These are phyloP conservation scores for Ceratocystis destructans DNA, from an alignment of 2,329 filamentous ascomycete genomes.

Conservation along the genomic window DNA sequence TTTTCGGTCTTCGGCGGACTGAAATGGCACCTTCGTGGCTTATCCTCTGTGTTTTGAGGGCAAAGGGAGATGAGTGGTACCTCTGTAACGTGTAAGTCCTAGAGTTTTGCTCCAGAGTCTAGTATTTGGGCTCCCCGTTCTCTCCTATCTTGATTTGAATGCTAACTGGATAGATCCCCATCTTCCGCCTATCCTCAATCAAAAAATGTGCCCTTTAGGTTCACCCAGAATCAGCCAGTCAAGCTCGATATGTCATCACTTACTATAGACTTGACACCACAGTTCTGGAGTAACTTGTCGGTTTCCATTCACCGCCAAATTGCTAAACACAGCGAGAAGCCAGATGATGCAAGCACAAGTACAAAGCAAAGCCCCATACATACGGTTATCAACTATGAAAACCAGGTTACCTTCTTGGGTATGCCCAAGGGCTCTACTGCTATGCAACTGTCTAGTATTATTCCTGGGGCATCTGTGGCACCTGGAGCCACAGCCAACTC, in stretches of 20 bases:
- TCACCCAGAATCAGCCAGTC: conserved; percentile 8
- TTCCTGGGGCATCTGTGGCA: conserved; percentile 23
- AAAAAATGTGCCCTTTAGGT: conserved; percentile 3
- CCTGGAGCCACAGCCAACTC: neutral
- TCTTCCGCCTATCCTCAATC: conserved; percentile 1
- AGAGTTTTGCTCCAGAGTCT: neutral
- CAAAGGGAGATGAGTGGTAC: conserved; percentile 69
- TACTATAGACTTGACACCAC: conserved; percentile 33
- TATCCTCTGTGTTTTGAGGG: conserved; percentile 54
- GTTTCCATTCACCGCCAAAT: conserved; percentile 28
- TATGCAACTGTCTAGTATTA: conserved; percentile 36
- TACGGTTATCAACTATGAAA: neutral
- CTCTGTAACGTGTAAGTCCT: conserved; percentile 48
- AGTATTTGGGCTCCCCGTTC: neutral
- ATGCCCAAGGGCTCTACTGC: conserved; percentile 21
- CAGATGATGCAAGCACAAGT: neutral
- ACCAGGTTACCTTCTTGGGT: conserved; percentile 18
- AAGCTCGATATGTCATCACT: conserved; percentile 32
- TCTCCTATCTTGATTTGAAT: neutral
- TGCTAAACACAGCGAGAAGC: neutral
- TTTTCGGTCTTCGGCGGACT: conserved; percentile 54
- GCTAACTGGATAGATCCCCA: neutral
- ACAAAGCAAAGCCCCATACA: neutral
- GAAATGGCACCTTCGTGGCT: conserved; percentile 65
- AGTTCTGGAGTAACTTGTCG: conserved; percentile 41